Conservation (phyloP, 208 protist species). For the Trypanosoma brucei region DNA sequence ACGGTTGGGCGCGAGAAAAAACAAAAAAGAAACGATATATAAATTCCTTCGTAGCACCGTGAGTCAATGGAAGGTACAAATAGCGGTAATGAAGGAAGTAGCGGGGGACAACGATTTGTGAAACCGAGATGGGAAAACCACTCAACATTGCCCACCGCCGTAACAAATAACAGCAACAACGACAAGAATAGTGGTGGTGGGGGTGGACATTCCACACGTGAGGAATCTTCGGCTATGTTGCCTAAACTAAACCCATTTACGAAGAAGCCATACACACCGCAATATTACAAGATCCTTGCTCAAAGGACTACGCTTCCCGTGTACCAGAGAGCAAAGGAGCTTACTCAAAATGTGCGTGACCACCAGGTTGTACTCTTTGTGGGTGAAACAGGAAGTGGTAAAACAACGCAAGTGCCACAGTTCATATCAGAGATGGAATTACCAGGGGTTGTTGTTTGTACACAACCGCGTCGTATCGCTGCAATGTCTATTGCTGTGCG, state of each 20-base stretch:
- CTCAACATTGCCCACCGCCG: background rate
- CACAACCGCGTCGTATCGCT: slow-evolving; percentile 98
- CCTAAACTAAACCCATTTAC: slow-evolving; percentile 37
- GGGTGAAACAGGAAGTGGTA: slow-evolving; percentile 95
- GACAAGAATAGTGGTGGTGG: too few relatives aligned
- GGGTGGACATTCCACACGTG: too few relatives aligned
- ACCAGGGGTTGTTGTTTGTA: slow-evolving; percentile 80
- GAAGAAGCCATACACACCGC: slow-evolving; percentile 31
- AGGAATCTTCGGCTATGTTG: too few relatives aligned
- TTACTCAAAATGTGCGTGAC: slow-evolving; percentile 60
- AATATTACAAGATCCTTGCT: slow-evolving; percentile 42
- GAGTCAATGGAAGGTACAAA: background rate
- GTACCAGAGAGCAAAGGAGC: slow-evolving; percentile 37
- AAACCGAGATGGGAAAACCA: slow-evolving; percentile 1
- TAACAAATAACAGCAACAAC: too few relatives aligned
- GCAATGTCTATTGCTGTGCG: slow-evolving; percentile 97
- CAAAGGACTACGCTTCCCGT: slow-evolving; percentile 58
- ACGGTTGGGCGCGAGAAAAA: too few relatives aligned
- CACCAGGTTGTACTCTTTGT: slow-evolving; percentile 89
- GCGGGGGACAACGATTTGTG: background rate
- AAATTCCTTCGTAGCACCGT: too few relatives aligned
- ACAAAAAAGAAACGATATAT: too few relatives aligned
- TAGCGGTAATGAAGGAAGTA: background rate
- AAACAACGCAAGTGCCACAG: slow-evolving; percentile 96
- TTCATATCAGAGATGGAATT: slow-evolving; percentile 72